A percentile compares a stretch with the other conserved stretches of the same genome.
phyloP scores from a whole-genome alignment of 805 yeast genomes.

The Hanseniaspora pseudoguilliermondii region DNA sequence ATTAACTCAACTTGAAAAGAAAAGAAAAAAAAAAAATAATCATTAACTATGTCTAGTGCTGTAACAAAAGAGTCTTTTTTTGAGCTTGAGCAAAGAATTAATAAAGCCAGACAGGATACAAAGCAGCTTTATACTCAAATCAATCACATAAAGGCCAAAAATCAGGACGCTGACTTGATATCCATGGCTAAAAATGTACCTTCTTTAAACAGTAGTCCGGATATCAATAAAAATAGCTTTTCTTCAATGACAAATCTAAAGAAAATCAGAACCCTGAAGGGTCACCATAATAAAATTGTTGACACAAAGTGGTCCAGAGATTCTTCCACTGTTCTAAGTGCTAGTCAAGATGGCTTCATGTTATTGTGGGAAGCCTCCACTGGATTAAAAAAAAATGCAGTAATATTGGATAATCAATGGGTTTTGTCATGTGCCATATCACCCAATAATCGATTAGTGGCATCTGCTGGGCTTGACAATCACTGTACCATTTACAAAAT shows the following conservation, averaged over 20 bases:
- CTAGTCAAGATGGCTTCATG: conserved; percentile 78
- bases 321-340: conserved; percentile 49
- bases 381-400: conserved; percentile 57
- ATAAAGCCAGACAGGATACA: conserved; percentile 35
- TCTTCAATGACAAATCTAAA: conserved; percentile 17
- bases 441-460: conserved; percentile 52
- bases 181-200: conserved; percentile 28
- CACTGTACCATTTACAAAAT: conserved; percentile 56
- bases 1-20: not conserved
- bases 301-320: conserved; percentile 57
- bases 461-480: conserved; percentile 75
- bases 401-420: conserved; percentile 66
- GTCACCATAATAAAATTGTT: conserved; percentile 61
- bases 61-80: not conserved
- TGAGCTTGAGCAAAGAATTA: conserved; percentile 23
- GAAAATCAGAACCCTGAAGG: conserved; percentile 30
- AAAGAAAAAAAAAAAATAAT: not conserved
- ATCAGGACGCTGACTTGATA: conserved; percentile 36
- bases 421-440: conserved; percentile 63
- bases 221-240: not conserved
- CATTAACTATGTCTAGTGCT: not conserved
- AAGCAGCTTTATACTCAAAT: conserved; percentile 38
- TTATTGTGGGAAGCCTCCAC: conserved; percentile 70
- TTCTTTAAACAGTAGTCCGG: not conserved
- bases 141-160: conserved; percentile 31